A percentile compares a stretch with the other conserved stretches of the same genome.
Conservation (phyloP, 805 yeast species). For the Kodamaea kakaduensis region DNA sequence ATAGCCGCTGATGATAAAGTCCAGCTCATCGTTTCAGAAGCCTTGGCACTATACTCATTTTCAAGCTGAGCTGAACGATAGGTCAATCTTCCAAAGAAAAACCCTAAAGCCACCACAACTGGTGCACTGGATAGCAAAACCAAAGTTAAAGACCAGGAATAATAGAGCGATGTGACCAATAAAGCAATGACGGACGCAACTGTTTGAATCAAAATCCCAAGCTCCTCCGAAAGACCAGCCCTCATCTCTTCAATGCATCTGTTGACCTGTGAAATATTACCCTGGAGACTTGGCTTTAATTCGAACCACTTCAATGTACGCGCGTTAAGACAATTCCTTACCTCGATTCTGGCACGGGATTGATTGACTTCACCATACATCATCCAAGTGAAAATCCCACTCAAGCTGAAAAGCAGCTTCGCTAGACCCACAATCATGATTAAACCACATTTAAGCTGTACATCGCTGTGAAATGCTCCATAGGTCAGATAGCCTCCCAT, state of each 20-base stretch:
- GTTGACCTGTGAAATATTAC: constrained; percentile 61
- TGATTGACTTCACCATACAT: constrained; percentile 70
- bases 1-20: constrained; percentile 54
- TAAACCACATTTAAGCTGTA: constrained; percentile 25
- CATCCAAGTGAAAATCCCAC: constrained; percentile 60
- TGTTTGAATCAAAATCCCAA: constrained; percentile 55
- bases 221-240: constrained; percentile 61
- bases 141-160: constrained; percentile 83
- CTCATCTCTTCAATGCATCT: constrained; percentile 73
- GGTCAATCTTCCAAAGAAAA: constrained; percentile 48
- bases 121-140: constrained; percentile 77
- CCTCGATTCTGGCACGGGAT: constrained; percentile 44
- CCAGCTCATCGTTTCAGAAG: constrained; percentile 70
- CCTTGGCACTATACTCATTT: constrained; percentile 50
- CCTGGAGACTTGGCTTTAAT: constrained; percentile 48
- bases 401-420: constrained; percentile 41
- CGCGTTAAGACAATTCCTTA: constrained; percentile 44
- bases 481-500: constrained; percentile 26
- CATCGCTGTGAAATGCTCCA: constrained; percentile 25
- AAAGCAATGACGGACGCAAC: constrained; percentile 51
- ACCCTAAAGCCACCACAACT: constrained; percentile 48
- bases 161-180: constrained; percentile 61
- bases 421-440: constrained; percentile 32
- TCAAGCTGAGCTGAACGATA: constrained; percentile 50
- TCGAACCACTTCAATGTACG: constrained; percentile 64